Conservation (phyloP, 1,284 basidiomycete species). For the Irpex sp. region DNA sequence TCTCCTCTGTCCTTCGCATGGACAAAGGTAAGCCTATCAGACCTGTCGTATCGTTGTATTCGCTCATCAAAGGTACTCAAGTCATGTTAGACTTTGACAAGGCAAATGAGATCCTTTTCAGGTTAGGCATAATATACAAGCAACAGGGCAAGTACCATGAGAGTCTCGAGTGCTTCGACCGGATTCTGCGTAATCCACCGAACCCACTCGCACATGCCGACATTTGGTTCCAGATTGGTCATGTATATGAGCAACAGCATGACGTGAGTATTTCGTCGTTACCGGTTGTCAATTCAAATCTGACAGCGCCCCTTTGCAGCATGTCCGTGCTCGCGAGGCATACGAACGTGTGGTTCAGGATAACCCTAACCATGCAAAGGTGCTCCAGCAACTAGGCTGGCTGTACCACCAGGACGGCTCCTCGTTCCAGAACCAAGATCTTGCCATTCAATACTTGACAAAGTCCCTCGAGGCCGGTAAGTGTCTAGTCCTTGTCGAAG, state of each 20-base stretch:
- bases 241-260: slow-evolving; percentile 96
- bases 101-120: slow-evolving; percentile 98
- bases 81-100: slow-evolving; percentile 86
- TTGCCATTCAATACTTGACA: slow-evolving; percentile 91
- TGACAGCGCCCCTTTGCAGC: slow-evolving; percentile 44
- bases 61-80: slow-evolving; percentile 34
- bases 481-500: slow-evolving; percentile 23
- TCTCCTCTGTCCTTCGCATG: slow-evolving; percentile 95
- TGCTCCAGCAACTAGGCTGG: slow-evolving; percentile 97
- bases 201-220: slow-evolving; percentile 95
- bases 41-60: slow-evolving; percentile 13
- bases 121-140: slow-evolving; percentile 99
- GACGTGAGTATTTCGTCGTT: slow-evolving; percentile 59
- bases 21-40: slow-evolving; percentile 70
- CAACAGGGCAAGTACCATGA: slow-evolving; percentile 93
- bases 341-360: slow-evolving; percentile 96
- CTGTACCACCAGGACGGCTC: slow-evolving; percentile 95
- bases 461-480: slow-evolving; percentile 90
- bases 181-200: slow-evolving; percentile 93
- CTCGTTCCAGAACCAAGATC: slow-evolving; percentile 92
- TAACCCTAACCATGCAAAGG: slow-evolving; percentile 94
- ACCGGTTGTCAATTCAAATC: slow-evolving; percentile 7
- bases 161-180: slow-evolving; percentile 89
- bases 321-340: slow-evolving; percentile 87
- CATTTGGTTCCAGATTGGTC: slow-evolving; percentile 99